Evolutionary conservation across 2,329 filamentous ascomycete genomes (phyloP), one percentile per base, ranked within the genome.

Genomic region (Thermothelomyces thermophilus): DNA sequence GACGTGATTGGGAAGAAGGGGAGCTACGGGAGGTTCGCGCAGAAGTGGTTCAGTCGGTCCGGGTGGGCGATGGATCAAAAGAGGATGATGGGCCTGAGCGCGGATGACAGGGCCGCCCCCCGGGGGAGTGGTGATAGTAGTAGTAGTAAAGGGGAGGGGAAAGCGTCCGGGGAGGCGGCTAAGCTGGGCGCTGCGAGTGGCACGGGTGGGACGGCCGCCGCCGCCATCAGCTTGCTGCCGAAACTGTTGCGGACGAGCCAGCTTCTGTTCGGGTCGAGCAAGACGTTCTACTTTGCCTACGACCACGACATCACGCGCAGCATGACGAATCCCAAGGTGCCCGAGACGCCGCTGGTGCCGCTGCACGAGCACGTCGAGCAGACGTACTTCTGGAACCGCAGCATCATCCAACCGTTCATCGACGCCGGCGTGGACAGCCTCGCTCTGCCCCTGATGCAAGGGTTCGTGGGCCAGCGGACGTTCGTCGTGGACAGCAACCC

Each of bases 271-370:
- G 83, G 86, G 1, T 78, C 83, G 3, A 90, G 86, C 0, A 78
- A 79, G 55, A 96, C 88, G 65, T 97, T 96, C 67, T 97, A 86
- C 72, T 98, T 91, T 66, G 90, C 90, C 0, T 96, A 98, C 65
- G 93, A 98, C 57, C 79, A 91, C 64, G 90, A 98, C 64, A 79
- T 98, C 44, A 97, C 93, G 0, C 79, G 84, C 49, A 82, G 78
- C 55, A 61, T 82, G 48, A 67, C 69, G 2, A 72, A 64, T 48
- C 63, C 61, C 3, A 56, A 57, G 37, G 47, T 57, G 48, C 65
- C 78, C 53, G 65, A 66, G 46, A 64, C 66, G 33, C 67, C 56
- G 13, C 41, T 72, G 40, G 58, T 79, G 4, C 83, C 90, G 5
- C 71, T 95, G 3, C 78, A 88, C 64, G 80, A 80, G 55, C 75